Evolutionary conservation across 2,329 filamentous ascomycete genomes (phyloP), one percentile per base, ranked within the genome.

Genomic region (Coniella lustricola): DNA sequence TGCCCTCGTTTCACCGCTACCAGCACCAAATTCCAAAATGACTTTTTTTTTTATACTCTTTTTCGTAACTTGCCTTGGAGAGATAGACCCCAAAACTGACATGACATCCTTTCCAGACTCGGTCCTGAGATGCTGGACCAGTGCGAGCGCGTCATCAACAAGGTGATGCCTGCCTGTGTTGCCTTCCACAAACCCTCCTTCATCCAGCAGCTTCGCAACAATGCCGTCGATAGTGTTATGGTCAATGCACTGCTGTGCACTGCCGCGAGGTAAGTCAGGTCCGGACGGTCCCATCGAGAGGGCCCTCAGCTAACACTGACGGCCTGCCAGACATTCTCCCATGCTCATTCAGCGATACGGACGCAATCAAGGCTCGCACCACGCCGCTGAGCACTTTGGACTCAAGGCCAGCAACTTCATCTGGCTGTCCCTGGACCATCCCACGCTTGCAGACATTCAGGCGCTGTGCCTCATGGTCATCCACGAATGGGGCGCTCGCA

Each of bases 131-230:
- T 80, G 53, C 67, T 79, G 53, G 65, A 71, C 55, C 77, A 81
- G 64, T 80, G 76, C 61, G 77, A 81, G 64, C 72, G 77, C 50
- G 76, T 81, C 59, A 74, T 81, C 57, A 74, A 72, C 57, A 81
- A 79, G 67, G 79, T 76, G 13, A 72, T 81, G 56, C 77, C 77
- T 34, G 76, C 77, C 53, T 81, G 76, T 59, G 76, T 81, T 36
- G 77, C 77, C 58, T 81, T 81, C 60, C 77, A 81, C 67, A 81
- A 80, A 65, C 77, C 77, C 7, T 77, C 77, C 2, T 81, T 81
- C 62, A 62, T 81, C 31, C 75, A 79, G 63, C 77, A 80, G 60
- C 69, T 81, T 44, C 81, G 80, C 67, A 76, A 69, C 56, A 71
- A 68, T 18, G 69, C 71, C 2, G 69, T 81, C 31, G 77, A 81